A percentile compares a stretch with the other conserved stretches of the same genome.
Evolutionary conservation across 306 rosid genomes (phyloP).

Genomic region (Cucurbita pepo): DNA sequence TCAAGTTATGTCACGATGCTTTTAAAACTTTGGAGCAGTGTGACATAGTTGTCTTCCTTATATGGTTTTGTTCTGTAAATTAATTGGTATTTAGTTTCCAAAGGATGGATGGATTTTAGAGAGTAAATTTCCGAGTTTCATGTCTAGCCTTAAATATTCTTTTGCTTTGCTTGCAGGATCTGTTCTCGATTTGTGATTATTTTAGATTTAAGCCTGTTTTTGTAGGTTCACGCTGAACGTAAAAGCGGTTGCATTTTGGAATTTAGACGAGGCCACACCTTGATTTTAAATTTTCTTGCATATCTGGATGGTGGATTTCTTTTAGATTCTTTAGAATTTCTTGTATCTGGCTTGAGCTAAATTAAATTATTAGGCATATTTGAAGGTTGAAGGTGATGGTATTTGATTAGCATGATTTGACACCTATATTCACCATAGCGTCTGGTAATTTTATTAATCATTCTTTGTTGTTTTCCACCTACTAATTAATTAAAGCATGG

Average conservation of each 20-base stretch:
- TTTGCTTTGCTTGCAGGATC: background rate
- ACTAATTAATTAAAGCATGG: background rate
- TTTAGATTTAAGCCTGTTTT: background rate
- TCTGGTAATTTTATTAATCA: background rate
- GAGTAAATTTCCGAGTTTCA: background rate
- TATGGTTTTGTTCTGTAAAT: background rate
- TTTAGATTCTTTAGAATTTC: background rate
- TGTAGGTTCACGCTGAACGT: background rate
- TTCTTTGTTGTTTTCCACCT: background rate
- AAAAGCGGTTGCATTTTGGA: background rate
- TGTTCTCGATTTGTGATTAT: background rate
- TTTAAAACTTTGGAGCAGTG: background rate
- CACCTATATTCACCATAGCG: background rate
- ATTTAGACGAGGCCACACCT: background rate
- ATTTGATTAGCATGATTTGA: background rate
- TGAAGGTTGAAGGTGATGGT: background rate
- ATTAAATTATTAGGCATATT: background rate
- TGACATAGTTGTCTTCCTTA: background rate
- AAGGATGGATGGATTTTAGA: background rate
- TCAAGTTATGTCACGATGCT: background rate
- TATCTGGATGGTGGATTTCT: background rate
- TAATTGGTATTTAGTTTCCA: background rate
- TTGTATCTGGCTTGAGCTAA: background rate
- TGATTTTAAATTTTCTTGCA: background rate
- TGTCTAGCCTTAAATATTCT: background rate